phyloP scores from a whole-genome alignment of 2,329 filamentous ascomycete species.

The Aspergillus alliaceus region DNA sequence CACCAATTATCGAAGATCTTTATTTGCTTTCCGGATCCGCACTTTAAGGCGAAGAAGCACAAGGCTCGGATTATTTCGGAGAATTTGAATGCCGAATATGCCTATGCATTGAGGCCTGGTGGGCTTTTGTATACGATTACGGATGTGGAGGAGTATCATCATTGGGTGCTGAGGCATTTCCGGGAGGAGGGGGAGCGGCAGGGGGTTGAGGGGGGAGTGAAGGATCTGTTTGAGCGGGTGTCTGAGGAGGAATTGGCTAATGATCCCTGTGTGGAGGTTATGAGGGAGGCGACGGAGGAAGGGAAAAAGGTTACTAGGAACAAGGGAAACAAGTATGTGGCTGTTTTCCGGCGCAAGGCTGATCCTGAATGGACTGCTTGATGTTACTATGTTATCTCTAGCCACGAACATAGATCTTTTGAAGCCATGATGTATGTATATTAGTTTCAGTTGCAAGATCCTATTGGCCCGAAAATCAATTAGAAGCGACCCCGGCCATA shows the following conservation, averaged over 20 bases:
- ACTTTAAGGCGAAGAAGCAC: conserved; percentile 97
- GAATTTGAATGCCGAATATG: conserved; percentile 89
- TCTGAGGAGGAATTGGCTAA: conserved; percentile 54
- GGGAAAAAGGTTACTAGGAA: conserved; percentile 95
- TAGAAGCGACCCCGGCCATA: neutral
- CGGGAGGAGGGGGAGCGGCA: conserved; percentile 80
- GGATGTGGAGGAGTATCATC: conserved; percentile 89
- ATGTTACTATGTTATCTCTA: neutral
- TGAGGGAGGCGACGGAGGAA: conserved; percentile 84
- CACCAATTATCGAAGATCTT: conserved; percentile 86
- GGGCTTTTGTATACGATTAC: conserved; percentile 95
- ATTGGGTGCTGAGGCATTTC: conserved; percentile 91
- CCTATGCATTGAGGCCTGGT: conserved; percentile 77
- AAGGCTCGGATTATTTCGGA: conserved; percentile 92
- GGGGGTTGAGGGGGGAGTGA: conserved; percentile 60
- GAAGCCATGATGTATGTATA: neutral
- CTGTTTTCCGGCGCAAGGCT: conserved; percentile 76
- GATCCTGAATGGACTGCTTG: conserved; percentile 68
- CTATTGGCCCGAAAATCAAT: neutral
- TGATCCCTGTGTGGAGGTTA: conserved; percentile 61
- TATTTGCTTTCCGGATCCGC: conserved; percentile 96
- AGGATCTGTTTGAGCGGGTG: conserved; percentile 71
- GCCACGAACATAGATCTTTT: too few relatives aligned
- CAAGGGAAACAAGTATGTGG: conserved; percentile 85
- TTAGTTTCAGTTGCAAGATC: neutral